phyloP scores from a whole-genome alignment of 2,329 filamentous ascomycete species.

The Paracorniculantispora psalliotae region DNA sequence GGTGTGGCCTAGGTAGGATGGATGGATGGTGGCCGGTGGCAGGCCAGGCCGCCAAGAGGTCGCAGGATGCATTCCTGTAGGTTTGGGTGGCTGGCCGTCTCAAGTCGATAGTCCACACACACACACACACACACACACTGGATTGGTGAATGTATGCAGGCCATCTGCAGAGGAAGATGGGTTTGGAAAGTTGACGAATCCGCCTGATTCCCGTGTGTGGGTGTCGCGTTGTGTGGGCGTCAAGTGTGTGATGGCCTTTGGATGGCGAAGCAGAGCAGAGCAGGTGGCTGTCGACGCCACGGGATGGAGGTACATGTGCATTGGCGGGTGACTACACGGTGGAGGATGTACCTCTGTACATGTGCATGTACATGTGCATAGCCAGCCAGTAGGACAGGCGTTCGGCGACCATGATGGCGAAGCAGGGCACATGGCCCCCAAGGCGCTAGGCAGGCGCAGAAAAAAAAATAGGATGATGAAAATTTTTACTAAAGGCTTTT shows the following conservation, averaged over 20 bases:
- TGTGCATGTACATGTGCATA: too few relatives aligned
- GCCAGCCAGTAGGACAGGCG: too few relatives aligned
- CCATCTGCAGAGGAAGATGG: neutral
- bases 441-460: neutral
- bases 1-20: too few relatives aligned
- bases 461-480: neutral
- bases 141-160: neutral
- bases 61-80: conserved; percentile 1
- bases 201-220: neutral
- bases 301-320: too few relatives aligned
- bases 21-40: neutral
- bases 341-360: neutral
- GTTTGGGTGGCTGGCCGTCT: neutral
- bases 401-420: too few relatives aligned
- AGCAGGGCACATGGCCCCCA: neutral
- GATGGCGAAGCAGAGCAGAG: too few relatives aligned
- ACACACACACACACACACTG: too few relatives aligned
- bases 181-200: neutral
- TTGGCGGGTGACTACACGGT: neutral
- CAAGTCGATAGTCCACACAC: neutral
- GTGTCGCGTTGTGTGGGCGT: too few relatives aligned
- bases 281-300: too few relatives aligned
- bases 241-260: too few relatives aligned
- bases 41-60: neutral
- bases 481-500: neutral